A percentile compares a stretch with the other conserved stretches of the same genome.
phyloP scores from a whole-genome alignment of 805 yeast species.

The Wickerhamiella azyma region DNA sequence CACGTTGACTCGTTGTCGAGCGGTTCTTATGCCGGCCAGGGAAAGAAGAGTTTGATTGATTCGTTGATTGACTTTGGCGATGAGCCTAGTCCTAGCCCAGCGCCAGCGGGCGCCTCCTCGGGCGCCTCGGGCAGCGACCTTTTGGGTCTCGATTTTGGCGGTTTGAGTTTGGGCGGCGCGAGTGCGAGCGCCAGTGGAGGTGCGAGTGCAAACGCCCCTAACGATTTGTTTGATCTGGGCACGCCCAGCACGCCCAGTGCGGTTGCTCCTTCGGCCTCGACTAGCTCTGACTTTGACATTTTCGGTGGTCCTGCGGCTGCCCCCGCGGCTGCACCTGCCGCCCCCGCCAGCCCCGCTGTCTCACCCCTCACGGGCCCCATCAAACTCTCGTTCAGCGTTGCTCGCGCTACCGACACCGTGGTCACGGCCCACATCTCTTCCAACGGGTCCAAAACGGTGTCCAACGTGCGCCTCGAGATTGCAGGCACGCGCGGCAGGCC shows the following conservation, averaged over 20 bases:
- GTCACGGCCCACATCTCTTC: slow-evolving; percentile 44
- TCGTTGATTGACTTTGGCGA: slow-evolving; percentile 69
- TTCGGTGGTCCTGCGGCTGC: slow-evolving; percentile 10
- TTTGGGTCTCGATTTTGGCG: slow-evolving; percentile 46
- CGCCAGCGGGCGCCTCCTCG: slow-evolving; percentile 13
- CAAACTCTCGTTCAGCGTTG: slow-evolving; percentile 35
- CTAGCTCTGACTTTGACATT: slow-evolving; percentile 1
- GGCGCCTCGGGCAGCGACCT: slow-evolving; percentile 37
- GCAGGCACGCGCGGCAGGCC: slow-evolving; percentile 59
- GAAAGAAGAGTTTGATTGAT: slow-evolving; percentile 30
- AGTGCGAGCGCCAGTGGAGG: slow-evolving; percentile 39
- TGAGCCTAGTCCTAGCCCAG: slow-evolving; percentile 25
- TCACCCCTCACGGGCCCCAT: slow-evolving; percentile 27
- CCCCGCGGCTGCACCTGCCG: slow-evolving; percentile 13
- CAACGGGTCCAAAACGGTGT: slow-evolving; percentile 31
- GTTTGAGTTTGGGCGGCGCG: slow-evolving; percentile 31
- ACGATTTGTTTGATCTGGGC: neutral
- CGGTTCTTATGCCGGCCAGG: slow-evolving; percentile 21
- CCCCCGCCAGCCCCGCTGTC: slow-evolving; percentile 9
- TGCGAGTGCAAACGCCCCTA: neutral
- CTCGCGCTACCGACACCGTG: slow-evolving; percentile 28
- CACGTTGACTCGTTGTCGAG: slow-evolving; percentile 26
- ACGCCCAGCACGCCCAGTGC: slow-evolving; percentile 15
- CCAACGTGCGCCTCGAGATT: slow-evolving; percentile 42
- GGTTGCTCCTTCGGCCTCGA: slow-evolving; percentile 18